Base-by-base conservation (phyloP, 2,329 filamentous ascomycete species). In the Elsinoe batatas region DNA sequence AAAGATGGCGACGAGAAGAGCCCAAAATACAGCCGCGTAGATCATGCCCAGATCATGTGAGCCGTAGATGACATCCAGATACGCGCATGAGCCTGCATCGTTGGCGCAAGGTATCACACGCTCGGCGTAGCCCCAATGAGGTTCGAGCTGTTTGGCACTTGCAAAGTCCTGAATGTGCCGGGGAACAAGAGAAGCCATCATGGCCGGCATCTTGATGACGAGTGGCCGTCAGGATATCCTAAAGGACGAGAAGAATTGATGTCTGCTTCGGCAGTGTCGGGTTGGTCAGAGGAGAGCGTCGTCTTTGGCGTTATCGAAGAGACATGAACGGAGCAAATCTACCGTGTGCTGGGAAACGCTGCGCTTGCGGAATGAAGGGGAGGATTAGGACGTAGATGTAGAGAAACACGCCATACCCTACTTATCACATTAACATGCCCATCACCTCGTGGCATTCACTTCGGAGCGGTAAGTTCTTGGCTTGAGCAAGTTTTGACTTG, bases 11-110 rank as follows among this genome's bases (percentile, higher is more conserved):
- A 73, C 71, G 49, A 82, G 72, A 2, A 75, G 74, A 0, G 74
- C 76, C 79, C 79, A 82, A 42, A 82, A 62, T 58, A 82, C 80
- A 59, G 75, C 77, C 0, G 71, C 76, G 64, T 81, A 81, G 2
- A 77, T 67, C 73, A 82, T 79, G 2, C 74, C 75, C 2, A 74
- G 57, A 61, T 79, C 76, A 62, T 82, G 79, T 58, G 71, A 73
- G 54, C 69, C 68, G 61, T 82, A 82, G 11, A 81, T 76, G 3
- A 69, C 69, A 61, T 80, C 77, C 26, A 82, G 71, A 63, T 84
- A 84, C 35, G 68, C 74, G 64, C 81, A 84, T 4, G 77, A 78
- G 1, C 79, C 80, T 0, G 69, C 62, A 64, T 83, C 80, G 58
- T 75, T 82, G 20, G 72, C 76, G 64, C 81, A 84, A 20, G 80